A percentile compares a stretch with the other conserved stretches of the same genome.
Evolutionary conservation across 208 protist genomes (phyloP).

Genomic region (Crithidia bombi): DNA sequence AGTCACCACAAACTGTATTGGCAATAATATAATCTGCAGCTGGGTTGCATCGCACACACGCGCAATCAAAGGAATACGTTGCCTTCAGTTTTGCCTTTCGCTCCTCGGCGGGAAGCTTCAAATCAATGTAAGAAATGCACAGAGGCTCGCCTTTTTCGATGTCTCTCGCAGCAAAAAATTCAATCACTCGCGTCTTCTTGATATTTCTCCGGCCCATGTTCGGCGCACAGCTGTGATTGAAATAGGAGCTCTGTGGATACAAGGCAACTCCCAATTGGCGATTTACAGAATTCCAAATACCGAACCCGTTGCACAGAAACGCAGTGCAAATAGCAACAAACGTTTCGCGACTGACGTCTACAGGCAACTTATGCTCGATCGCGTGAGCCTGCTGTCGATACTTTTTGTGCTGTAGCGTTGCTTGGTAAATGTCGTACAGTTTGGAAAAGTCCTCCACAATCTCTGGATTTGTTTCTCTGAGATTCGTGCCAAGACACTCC

Average conservation of each 20-base stretch:
- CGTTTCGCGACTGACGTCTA: conserved; percentile 23
- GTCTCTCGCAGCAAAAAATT: conserved; percentile 37
- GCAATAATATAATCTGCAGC: conserved; percentile 12
- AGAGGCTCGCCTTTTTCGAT: conserved; percentile 32
- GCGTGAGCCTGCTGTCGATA: neutral
- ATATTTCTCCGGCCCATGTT: conserved; percentile 42
- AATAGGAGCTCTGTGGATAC: conserved; percentile 48
- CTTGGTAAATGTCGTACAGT: conserved; percentile 28
- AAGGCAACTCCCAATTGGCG: conserved; percentile 28
- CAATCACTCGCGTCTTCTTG: conserved; percentile 14
- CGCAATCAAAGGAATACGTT: conserved; percentile 45
- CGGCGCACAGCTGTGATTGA: conserved; percentile 50
- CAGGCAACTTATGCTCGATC: conserved; percentile 10
- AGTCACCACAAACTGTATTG: conserved; percentile 26
- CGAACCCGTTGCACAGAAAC: conserved; percentile 54
- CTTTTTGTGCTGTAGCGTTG: conserved; percentile 29
- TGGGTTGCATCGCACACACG: conserved; percentile 27
- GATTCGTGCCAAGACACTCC: conserved; percentile 41
- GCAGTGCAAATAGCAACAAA: conserved; percentile 40
- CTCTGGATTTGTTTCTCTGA: conserved; percentile 27
- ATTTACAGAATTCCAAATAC: conserved; percentile 31
- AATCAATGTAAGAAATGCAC: conserved; percentile 54
- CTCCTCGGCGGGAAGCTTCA: conserved; percentile 29
- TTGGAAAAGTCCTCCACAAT: conserved; percentile 34
- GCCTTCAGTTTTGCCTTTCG: conserved; percentile 30